phyloP scores from a whole-genome alignment of 2,329 filamentous ascomycete genomes.

The Fusarium sp. region DNA sequence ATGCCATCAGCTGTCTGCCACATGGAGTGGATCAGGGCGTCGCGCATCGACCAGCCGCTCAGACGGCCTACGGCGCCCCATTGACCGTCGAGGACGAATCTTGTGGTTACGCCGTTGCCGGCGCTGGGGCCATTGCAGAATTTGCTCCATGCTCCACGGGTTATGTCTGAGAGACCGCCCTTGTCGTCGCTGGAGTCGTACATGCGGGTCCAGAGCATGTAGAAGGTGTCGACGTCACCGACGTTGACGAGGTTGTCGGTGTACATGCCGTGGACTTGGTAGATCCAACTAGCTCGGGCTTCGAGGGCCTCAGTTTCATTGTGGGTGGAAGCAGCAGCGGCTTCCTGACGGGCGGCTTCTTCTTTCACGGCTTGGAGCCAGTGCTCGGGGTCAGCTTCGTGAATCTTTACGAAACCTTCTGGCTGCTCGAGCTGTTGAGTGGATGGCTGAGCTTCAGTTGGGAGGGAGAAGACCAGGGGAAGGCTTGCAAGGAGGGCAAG shows the following conservation, averaged over 20 bases:
- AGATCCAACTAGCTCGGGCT: neutral
- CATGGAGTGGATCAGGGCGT: conserved; percentile 2
- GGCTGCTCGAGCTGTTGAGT: neutral
- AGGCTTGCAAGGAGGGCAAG: neutral
- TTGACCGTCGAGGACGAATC: conserved; percentile 1
- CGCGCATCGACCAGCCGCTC: conserved; percentile 4
- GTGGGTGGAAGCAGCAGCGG: neutral
- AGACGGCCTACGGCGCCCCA: neutral
- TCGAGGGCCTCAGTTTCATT: neutral
- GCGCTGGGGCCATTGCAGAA: neutral
- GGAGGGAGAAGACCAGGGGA: neutral
- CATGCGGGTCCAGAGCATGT: conserved; percentile 13
- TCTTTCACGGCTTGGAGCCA: neutral
- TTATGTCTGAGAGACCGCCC: neutral
- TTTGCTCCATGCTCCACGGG: conserved; percentile 2
- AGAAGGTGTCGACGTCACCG: neutral
- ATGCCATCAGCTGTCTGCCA: neutral
- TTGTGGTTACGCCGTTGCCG: neutral
- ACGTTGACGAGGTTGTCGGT: conserved; percentile 5
- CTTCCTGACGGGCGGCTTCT: conserved; percentile 7
- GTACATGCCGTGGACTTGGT: conserved; percentile 7
- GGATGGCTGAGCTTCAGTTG: neutral
- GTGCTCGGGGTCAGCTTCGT: neutral
- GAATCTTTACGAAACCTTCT: neutral
- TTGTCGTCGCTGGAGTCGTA: neutral